Percentiles rank a stretch among this genome's conserved stretches.
These are phyloP conservation scores for Apophysomyces variabilis DNA, from an alignment of 371 early-diverging fungal genomes.

Conservation along the genomic window DNA sequence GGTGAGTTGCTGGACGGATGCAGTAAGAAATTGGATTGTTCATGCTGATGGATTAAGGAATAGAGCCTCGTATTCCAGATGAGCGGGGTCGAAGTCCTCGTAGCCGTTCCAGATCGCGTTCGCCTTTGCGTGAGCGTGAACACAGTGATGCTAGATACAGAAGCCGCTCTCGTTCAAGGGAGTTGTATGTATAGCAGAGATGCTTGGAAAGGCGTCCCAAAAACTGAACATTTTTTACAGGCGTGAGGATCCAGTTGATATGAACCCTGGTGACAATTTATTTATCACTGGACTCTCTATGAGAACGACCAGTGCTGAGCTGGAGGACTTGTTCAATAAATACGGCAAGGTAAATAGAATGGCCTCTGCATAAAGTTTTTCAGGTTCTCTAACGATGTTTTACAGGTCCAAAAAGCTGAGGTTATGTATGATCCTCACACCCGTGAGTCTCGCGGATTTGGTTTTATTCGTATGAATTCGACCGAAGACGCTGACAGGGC, in stretches of 20 bases:
- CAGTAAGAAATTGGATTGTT: too few species aligned
- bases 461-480: constrained; percentile 79
- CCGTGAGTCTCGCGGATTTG: constrained; percentile 84
- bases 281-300: constrained; percentile 75
- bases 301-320: constrained; percentile 63
- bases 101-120: constrained; percentile 53
- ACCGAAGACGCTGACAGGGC: constrained; percentile 80
- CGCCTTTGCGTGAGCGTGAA: constrained; percentile 50
- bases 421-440: constrained; percentile 85
- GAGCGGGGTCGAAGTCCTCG: constrained; percentile 52
- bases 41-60: neutral
- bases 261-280: constrained; percentile 80
- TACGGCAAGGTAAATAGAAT: constrained; percentile 67
- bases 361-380: neutral
- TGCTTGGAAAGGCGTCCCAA: neutral
- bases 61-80: constrained; percentile 45
- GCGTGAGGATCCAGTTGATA: constrained; percentile 40
- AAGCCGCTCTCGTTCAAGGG: constrained; percentile 55
- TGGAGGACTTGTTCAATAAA: constrained; percentile 75
- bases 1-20: constrained; percentile 12
- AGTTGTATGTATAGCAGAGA: constrained; percentile 27
- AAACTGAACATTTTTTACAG: constrained; percentile 14
- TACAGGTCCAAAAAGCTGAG: constrained; percentile 70
- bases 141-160: constrained; percentile 51
- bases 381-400: neutral